These are phyloP conservation scores for Casuarina equisetifolia DNA, from an alignment of 306 rosid species.

Conservation along the genomic window DNA sequence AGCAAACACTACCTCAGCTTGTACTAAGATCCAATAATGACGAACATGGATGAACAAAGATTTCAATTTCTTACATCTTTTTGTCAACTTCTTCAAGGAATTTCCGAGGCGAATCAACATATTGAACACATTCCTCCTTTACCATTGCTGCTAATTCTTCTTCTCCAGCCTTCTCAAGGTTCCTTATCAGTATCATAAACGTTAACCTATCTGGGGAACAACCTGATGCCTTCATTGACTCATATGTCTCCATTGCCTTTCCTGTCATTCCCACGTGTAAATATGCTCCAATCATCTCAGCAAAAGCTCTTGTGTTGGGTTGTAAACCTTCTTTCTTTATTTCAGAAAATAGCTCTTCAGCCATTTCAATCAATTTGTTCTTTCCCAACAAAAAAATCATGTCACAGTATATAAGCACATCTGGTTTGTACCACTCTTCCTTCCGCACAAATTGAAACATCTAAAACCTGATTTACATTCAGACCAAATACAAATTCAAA, in stretches of 20 bases:
- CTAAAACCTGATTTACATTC: slow-evolving; percentile 41
- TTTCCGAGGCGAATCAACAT: slow-evolving; percentile 42
- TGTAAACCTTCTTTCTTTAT: slow-evolving; percentile 46
- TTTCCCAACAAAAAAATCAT: slow-evolving; percentile 60
- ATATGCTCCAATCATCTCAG: slow-evolving; percentile 80
- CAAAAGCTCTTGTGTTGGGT: slow-evolving; percentile 57
- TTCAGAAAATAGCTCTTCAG: slow-evolving; percentile 50
- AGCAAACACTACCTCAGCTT: background rate
- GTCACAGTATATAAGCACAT: slow-evolving; percentile 53
- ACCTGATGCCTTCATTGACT: slow-evolving; percentile 58
- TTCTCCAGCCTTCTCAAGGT: slow-evolving; percentile 46
- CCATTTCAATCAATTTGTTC: slow-evolving; percentile 52
- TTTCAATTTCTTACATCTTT: slow-evolving; percentile 33
- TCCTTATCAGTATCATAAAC: slow-evolving; percentile 56
- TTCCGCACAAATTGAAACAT: slow-evolving; percentile 58
- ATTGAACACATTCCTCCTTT: slow-evolving; percentile 54
- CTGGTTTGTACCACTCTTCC: slow-evolving; percentile 46
- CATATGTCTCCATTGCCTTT: slow-evolving; percentile 55
- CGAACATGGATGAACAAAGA: background rate
- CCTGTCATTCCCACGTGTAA: slow-evolving; percentile 46
- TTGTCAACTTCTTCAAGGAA: slow-evolving; percentile 37
- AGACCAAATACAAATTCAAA: slow-evolving; percentile 10
- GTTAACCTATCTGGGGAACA: slow-evolving; percentile 64
- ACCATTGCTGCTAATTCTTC: slow-evolving; percentile 38
- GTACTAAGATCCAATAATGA: background rate